Conservation (phyloP, 2,329 filamentous ascomycete species). For the Didymella segeticola region DNA sequence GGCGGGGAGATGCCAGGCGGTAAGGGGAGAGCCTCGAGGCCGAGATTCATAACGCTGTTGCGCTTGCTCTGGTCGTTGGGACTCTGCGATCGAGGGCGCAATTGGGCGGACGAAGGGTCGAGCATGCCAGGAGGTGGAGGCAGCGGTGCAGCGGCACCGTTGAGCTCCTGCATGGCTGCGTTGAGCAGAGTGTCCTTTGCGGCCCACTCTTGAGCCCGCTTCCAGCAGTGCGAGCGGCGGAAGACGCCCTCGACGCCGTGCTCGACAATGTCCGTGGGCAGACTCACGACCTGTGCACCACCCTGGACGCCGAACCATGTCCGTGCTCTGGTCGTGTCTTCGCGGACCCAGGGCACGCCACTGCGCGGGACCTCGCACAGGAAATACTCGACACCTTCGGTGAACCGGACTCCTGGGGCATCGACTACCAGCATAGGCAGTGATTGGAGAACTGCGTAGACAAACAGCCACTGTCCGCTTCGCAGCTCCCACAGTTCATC, state of each 20-base stretch:
- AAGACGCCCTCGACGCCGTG: conserved; percentile 73
- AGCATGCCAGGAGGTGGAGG: conserved; percentile 41
- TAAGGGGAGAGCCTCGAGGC: conserved; percentile 56
- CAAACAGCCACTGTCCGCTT: conserved; percentile 80
- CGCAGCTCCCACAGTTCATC: conserved; percentile 74
- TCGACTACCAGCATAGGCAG: conserved; percentile 80
- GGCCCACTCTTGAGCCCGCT: conserved; percentile 67
- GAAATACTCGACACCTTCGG: conserved; percentile 80
- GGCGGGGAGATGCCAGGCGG: conserved; percentile 52
- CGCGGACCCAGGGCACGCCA: conserved; percentile 75
- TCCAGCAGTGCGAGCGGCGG: conserved; percentile 73
- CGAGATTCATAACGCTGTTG: conserved; percentile 54
- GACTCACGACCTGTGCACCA: conserved; percentile 64
- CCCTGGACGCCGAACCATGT: conserved; percentile 80
- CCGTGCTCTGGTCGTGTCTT: conserved; percentile 62
- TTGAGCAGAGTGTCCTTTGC: conserved; percentile 45
- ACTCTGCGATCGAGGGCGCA: conserved; percentile 35
- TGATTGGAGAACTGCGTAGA: conserved; percentile 79
- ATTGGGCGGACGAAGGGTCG: conserved; percentile 25
- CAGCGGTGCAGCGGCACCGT: conserved; percentile 37
- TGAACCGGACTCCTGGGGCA: conserved; percentile 71
- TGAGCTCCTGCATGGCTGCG: conserved; percentile 45
- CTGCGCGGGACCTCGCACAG: conserved; percentile 77
- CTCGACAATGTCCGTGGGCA: conserved; percentile 70
- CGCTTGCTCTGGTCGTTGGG: conserved; percentile 43